Evolutionary conservation across 2,329 filamentous ascomycete species (phyloP).

Genomic region (Colletotrichum filicis): DNA sequence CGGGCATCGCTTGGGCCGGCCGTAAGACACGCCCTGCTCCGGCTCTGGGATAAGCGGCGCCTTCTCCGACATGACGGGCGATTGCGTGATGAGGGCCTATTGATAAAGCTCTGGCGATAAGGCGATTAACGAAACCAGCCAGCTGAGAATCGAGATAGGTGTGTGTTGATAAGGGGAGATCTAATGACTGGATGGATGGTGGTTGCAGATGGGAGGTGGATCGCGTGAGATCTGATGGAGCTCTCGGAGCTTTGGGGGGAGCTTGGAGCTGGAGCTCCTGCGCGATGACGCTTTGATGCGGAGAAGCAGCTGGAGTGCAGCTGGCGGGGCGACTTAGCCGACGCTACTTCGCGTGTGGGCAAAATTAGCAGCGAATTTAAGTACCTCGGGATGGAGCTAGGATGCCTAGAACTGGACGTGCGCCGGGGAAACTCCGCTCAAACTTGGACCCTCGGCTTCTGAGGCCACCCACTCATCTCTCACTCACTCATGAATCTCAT

Average conservation of each 20-base stretch:
- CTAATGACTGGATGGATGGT: background rate
- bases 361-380: rapidly evolving
- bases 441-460: background rate
- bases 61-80: conserved; percentile 24
- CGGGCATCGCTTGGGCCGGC: conserved; percentile 16
- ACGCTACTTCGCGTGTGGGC: background rate
- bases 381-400: background rate
- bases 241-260: conserved; percentile 9
- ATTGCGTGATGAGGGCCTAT: background rate
- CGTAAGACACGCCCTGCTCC: background rate
- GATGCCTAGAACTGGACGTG: background rate
- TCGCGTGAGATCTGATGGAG: background rate
- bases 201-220: background rate
- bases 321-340: background rate
- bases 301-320: conserved; percentile 10
- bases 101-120: background rate
- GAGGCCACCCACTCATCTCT: background rate
- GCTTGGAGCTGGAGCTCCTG: conserved; percentile 15
- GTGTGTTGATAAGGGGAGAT: background rate
- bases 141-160: conserved; percentile 26
- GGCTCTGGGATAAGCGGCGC: conserved; percentile 16
- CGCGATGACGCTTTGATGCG: conserved; percentile 29
- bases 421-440: conserved; percentile 13
- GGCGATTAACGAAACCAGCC: conserved; percentile 14
- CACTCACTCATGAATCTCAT: background rate